A percentile compares a stretch with the other conserved stretches of the same genome.
Evolutionary conservation across 2,329 filamentous ascomycete species (phyloP).

Genomic region (Trichoderma atroviride): DNA sequence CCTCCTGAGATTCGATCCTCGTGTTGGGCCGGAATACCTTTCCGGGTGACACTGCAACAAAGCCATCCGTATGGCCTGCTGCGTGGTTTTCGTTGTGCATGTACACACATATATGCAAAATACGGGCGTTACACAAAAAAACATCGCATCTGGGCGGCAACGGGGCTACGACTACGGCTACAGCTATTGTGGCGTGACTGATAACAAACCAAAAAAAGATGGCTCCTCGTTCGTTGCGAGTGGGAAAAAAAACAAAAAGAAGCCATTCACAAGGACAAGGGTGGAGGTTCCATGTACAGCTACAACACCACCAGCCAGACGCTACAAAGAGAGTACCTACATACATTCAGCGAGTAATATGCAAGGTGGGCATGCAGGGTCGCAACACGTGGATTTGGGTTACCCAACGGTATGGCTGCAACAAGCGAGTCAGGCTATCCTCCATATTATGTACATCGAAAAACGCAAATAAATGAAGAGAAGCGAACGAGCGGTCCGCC

Average conservation of each 20-base stretch:
- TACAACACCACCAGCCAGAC: background rate
- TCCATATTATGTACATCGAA: background rate
- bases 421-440: constrained; percentile 17
- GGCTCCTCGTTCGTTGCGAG: background rate
- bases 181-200: background rate
- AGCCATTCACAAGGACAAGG: background rate
- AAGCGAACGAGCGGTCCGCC: background rate
- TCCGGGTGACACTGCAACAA: background rate
- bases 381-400: constrained; percentile 19
- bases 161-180: too few species aligned
- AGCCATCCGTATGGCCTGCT: background rate
- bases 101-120: background rate
- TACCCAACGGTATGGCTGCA: constrained; percentile 9
- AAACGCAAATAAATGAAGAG: background rate
- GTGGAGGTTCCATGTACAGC: background rate
- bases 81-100: background rate
- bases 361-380: constrained; percentile 15
- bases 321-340: constrained; percentile 8
- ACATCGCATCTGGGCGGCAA: background rate
- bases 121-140: background rate
- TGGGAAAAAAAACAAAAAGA: background rate
- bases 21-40: constrained; percentile 13
- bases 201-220: background rate
- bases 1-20: constrained; percentile 10
- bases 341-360: background rate